These are phyloP conservation scores for Huntiella omanensis DNA, from an alignment of 2,329 filamentous ascomycete species.

Conservation along the genomic window DNA sequence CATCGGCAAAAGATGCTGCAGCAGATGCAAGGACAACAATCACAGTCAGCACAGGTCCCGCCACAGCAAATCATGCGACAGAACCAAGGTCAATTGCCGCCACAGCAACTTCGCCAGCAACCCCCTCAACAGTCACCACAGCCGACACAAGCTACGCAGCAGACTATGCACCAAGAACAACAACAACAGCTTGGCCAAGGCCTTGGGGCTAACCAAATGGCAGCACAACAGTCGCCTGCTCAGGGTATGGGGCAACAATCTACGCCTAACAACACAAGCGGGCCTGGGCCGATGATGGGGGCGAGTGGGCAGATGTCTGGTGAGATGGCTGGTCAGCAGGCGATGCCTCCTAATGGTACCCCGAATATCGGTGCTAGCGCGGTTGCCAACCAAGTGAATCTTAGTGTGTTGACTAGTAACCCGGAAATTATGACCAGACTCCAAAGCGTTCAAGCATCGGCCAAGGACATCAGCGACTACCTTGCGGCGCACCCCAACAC, in stretches of 20 bases:
- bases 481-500: not conserved
- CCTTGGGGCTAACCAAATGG: not conserved
- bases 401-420: not conserved
- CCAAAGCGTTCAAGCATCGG: not conserved
- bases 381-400: not conserved
- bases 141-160: slow-evolving; percentile 15
- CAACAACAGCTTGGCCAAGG: slow-evolving; percentile 7
- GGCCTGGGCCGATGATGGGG: not conserved
- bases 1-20: not conserved
- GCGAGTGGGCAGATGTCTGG: too few relatives aligned
- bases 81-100: not conserved
- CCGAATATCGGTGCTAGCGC: not conserved
- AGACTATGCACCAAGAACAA: not conserved
- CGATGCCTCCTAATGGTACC: not conserved
- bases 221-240: slow-evolving; percentile 11
- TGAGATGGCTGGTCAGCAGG: not conserved
- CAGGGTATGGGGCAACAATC: slow-evolving; percentile 11
- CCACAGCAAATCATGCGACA: slow-evolving; percentile 1
- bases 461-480: not conserved
- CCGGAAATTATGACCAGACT: slow-evolving; percentile 1
- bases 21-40: not conserved
- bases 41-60: not conserved
- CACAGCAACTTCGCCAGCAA: not conserved
- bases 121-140: not conserved
- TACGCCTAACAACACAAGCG: not conserved